Evolutionary conservation across 768 basidiomycete genomes (phyloP).

Genomic region (Lactarius tabidus): DNA sequence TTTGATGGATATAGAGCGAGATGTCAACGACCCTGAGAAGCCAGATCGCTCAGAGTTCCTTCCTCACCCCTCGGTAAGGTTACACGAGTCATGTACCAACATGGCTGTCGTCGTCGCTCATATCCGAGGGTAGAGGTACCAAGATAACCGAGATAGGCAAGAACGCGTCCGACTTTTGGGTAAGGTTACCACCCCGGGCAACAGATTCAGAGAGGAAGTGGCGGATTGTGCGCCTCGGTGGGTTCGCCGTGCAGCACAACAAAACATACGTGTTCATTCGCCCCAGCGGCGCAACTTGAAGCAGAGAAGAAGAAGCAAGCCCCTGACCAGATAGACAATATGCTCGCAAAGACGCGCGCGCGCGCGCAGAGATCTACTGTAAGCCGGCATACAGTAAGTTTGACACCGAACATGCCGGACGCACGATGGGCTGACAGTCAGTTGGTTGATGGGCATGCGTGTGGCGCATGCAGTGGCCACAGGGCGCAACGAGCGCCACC

Average conservation of each 20-base stretch:
- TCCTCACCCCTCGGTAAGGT: not conserved
- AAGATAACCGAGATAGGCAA: not conserved
- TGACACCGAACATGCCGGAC: not conserved
- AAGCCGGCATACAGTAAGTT: not conserved
- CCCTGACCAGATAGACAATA: not conserved
- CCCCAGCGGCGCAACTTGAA: not conserved
- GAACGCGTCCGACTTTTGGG: not conserved
- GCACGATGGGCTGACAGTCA: not conserved
- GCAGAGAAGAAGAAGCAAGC: not conserved
- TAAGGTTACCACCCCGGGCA: too few species aligned
- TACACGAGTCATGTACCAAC: too few species aligned
- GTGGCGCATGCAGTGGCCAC: not conserved
- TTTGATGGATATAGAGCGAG: not conserved
- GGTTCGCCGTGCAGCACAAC: not conserved
- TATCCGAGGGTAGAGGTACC: not conserved
- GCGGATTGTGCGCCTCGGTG: not conserved
- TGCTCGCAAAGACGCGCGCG: not conserved
- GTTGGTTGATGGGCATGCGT: not conserved
- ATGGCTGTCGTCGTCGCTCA: not conserved
- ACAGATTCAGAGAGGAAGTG: too few species aligned
- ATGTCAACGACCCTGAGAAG: not conserved
- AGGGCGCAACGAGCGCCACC: not conserved
- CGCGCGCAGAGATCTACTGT: not conserved
- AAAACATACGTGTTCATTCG: not conserved
- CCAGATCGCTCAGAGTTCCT: not conserved